phyloP scores from a whole-genome alignment of 768 basidiomycete genomes.

The Pleurotus cornucopiae region DNA sequence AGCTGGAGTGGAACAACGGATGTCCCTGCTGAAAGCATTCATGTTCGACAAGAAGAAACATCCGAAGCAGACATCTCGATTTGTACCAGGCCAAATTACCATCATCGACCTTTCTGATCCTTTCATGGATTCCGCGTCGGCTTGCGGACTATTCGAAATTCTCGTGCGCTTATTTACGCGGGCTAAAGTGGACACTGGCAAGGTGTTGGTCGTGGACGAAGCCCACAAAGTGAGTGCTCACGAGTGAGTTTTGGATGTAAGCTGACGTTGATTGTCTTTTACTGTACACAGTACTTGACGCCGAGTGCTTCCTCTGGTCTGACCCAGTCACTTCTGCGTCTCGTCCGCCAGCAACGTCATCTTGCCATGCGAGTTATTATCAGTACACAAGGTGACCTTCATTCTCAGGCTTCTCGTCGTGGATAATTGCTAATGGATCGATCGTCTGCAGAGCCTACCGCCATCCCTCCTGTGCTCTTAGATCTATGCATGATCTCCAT shows the following conservation, averaged over 20 bases:
- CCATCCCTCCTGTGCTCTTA: conserved; percentile 62
- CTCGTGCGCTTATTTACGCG: conserved; percentile 61
- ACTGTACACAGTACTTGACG: conserved; percentile 52
- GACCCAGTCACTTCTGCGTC: conserved; percentile 50
- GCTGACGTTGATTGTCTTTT: background rate
- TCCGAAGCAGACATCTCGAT: conserved; percentile 27
- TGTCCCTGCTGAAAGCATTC: conserved; percentile 59
- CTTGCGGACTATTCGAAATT: conserved; percentile 70
- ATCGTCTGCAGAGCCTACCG: conserved; percentile 55
- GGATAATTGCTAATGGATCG: conserved; percentile 3
- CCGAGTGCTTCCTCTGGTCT: conserved; percentile 44
- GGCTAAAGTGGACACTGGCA: conserved; percentile 55
- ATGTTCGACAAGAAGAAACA: conserved; percentile 26
- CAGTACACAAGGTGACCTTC: conserved; percentile 59
- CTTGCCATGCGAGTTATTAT: conserved; percentile 69
- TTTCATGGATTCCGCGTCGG: conserved; percentile 62
- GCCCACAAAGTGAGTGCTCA: conserved; percentile 57
- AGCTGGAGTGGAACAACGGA: conserved; percentile 55
- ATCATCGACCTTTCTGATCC: conserved; percentile 73
- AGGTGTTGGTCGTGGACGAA: conserved; percentile 70
- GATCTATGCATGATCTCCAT: conserved; percentile 64
- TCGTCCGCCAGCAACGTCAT: conserved; percentile 70
- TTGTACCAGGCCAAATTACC: conserved; percentile 54
- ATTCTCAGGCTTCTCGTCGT: background rate
- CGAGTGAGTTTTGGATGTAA: no score